Conservation (phyloP, 2,329 filamentous ascomycete species). For the Arthrocladium fulminans region DNA sequence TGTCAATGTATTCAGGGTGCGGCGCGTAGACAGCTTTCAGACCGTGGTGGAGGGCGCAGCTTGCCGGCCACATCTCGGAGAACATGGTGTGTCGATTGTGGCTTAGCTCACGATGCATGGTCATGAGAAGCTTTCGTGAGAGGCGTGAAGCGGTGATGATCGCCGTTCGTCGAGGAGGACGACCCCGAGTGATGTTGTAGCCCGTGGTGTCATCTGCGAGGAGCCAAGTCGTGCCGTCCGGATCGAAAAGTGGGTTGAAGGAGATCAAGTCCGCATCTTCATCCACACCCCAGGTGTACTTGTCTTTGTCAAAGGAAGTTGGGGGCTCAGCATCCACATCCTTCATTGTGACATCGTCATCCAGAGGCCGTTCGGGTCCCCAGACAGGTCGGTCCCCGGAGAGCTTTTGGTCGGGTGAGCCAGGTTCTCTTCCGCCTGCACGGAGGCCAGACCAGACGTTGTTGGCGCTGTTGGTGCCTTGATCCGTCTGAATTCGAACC, state of each 20-base stretch:
- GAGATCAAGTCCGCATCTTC: constrained; percentile 90
- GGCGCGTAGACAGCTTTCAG: constrained; percentile 87
- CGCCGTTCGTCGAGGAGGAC: constrained; percentile 65
- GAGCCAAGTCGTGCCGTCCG: constrained; percentile 75
- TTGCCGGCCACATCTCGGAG: constrained; percentile 92
- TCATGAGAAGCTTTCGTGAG: constrained; percentile 65
- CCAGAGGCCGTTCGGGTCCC: constrained; percentile 67
- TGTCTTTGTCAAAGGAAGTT: constrained; percentile 64
- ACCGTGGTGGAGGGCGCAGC: constrained; percentile 79
- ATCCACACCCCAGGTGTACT: constrained; percentile 75
- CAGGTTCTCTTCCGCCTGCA: constrained; percentile 21
- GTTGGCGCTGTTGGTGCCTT: constrained; percentile 55
- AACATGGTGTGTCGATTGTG: constrained; percentile 83
- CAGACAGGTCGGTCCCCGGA: constrained; percentile 60
- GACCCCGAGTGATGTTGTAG: constrained; percentile 57
- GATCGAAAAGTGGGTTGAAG: constrained; percentile 85
- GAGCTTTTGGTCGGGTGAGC: constrained; percentile 24
- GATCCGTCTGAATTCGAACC: constrained; percentile 65
- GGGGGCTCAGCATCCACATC: constrained; percentile 68
- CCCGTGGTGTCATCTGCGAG: constrained; percentile 76
- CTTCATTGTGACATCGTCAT: constrained; percentile 58
- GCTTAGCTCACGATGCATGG: constrained; percentile 86
- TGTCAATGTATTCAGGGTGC: constrained; percentile 80
- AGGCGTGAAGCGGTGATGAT: constrained; percentile 85
- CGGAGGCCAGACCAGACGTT: constrained; percentile 55